phyloP scores from a whole-genome alignment of 129 eudicot species.

The Dittrichia graveolens region DNA sequence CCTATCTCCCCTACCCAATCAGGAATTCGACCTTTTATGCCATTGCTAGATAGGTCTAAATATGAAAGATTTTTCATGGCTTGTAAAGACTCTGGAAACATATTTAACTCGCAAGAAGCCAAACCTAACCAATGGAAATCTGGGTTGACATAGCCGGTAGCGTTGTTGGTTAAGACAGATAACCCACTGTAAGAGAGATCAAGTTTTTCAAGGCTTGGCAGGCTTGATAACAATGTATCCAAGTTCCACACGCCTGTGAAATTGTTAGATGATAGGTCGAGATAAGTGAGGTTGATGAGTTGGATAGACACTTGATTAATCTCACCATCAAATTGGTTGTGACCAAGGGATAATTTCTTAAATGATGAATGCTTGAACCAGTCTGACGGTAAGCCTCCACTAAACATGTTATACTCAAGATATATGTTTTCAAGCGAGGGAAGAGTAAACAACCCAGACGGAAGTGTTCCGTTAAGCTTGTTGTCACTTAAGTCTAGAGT shows the following conservation, averaged over 20 bases:
- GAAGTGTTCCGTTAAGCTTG: conserved; percentile 26
- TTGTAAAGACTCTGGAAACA: conserved; percentile 11
- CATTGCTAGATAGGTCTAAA: conserved; percentile 24
- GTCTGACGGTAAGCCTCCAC: conserved; percentile 18
- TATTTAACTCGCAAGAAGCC: conserved; percentile 17
- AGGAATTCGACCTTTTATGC: conserved; percentile 23
- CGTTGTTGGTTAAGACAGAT: background rate
- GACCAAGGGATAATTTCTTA: background rate
- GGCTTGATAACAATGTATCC: conserved; percentile 24
- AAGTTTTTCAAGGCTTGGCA: conserved; percentile 12
- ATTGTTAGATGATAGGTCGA: conserved; percentile 18
- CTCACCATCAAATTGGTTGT: conserved; percentile 11
- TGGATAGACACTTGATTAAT: background rate
- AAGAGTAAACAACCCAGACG: conserved; percentile 17
- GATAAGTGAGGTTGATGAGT: background rate
- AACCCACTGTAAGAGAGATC: conserved; percentile 30
- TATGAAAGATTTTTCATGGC: background rate
- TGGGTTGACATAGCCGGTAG: background rate
- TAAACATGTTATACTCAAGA: background rate
- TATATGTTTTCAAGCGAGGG: background rate
- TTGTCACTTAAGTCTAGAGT: conserved; percentile 15
- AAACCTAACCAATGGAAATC: background rate
- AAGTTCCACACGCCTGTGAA: conserved; percentile 27
- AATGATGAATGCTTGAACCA: conserved; percentile 3
- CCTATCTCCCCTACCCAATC: conserved; percentile 22